phyloP scores from a whole-genome alignment of 1,139 yeast species.

The Candida frijolesensis region DNA sequence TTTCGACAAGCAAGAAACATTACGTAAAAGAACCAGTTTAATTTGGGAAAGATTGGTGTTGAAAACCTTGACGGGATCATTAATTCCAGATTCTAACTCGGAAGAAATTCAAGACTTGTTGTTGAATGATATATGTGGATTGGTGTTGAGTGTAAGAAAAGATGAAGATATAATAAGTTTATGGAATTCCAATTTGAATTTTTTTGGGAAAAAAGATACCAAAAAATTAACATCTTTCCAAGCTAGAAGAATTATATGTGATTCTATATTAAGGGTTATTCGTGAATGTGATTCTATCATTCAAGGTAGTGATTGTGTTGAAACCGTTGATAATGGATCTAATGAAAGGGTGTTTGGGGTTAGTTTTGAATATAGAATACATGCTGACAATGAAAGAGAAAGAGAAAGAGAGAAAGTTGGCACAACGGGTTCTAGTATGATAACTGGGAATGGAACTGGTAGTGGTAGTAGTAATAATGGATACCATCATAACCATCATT shows the following conservation, averaged over 20 bases:
- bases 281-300: conserved; percentile 51
- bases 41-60: conserved; percentile 57
- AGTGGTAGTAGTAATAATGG: neutral
- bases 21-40: conserved; percentile 42
- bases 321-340: conserved; percentile 35
- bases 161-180: conserved; percentile 54
- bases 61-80: conserved; percentile 46
- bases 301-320: conserved; percentile 35
- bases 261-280: conserved; percentile 46
- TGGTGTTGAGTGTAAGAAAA: conserved; percentile 52
- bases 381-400: conserved; percentile 34
- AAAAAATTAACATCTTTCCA: conserved; percentile 46
- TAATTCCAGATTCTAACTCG: conserved; percentile 36
- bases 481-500: neutral
- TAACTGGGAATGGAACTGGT: neutral
- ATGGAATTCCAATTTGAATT: conserved; percentile 55
- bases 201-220: conserved; percentile 21
- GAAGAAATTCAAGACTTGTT: conserved; percentile 38
- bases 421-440: neutral
- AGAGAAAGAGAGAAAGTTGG: neutral
- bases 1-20: conserved; percentile 14
- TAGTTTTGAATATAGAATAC: conserved; percentile 49
- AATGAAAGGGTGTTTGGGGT: conserved; percentile 48
- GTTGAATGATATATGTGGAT: conserved; percentile 51
- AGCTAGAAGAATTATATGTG: conserved; percentile 52